Evolutionary conservation across 2,329 filamentous ascomycete genomes (phyloP).

Genomic region (Teratosphaeria gauchensis): DNA sequence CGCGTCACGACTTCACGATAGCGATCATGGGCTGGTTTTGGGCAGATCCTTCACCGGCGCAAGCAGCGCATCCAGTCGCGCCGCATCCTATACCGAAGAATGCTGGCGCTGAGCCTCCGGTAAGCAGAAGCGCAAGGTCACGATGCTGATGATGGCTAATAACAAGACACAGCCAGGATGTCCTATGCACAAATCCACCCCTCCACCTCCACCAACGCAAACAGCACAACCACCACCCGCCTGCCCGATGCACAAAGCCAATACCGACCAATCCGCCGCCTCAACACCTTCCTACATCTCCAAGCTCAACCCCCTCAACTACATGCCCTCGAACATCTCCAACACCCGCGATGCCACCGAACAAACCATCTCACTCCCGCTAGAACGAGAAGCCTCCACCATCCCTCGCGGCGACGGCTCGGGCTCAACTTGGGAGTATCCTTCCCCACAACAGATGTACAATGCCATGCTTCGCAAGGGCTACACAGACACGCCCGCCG

Average conservation of each 20-base stretch:
- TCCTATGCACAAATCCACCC: slow-evolving; percentile 53
- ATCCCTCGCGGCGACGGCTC: slow-evolving; percentile 75
- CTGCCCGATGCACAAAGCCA: slow-evolving; percentile 28
- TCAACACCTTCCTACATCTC: slow-evolving; percentile 45
- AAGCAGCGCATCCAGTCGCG: slow-evolving; percentile 29
- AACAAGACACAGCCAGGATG: slow-evolving; percentile 48
- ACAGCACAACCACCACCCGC: slow-evolving; percentile 29
- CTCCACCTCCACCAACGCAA: slow-evolving; percentile 13
- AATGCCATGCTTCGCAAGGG: slow-evolving; percentile 94
- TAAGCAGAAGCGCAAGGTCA: slow-evolving; percentile 29
- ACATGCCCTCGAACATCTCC: slow-evolving; percentile 84
- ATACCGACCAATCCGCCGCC: slow-evolving; percentile 7
- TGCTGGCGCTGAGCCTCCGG: slow-evolving; percentile 45
- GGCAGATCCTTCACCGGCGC: slow-evolving; percentile 44
- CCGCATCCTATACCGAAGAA: slow-evolving; percentile 38
- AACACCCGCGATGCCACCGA: slow-evolving; percentile 61
- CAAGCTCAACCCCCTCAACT: slow-evolving; percentile 76
- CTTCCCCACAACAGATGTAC: slow-evolving; percentile 98
- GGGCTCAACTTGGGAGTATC: slow-evolving; percentile 83
- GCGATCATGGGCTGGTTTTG: slow-evolving; percentile 60
- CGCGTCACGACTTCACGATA: neutral
- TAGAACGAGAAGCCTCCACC: slow-evolving; percentile 72
- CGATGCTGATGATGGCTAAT: neutral
- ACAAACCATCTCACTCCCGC: slow-evolving; percentile 65
- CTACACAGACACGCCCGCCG: slow-evolving; percentile 85